A percentile compares a stretch with the other conserved stretches of the same genome.
Conservation (phyloP, 805 yeast genomes). For the Pichia exigua region DNA sequence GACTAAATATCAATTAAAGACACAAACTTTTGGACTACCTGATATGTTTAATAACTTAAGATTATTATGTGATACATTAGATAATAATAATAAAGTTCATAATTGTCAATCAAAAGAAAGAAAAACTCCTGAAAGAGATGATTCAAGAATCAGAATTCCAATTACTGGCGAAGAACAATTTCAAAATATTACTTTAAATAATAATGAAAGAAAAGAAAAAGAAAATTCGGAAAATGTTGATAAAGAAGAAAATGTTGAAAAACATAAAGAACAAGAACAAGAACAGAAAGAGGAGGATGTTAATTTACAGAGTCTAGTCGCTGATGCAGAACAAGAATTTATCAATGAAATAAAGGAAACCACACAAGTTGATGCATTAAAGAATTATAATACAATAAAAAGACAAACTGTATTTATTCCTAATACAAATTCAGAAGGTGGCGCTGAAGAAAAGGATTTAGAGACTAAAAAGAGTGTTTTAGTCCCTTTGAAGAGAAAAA, state of each 20-base stretch:
- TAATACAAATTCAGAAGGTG: conserved; percentile 5
- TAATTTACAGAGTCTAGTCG: background rate
- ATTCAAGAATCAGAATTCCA: background rate
- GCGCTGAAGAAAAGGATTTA: background rate
- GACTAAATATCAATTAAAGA: background rate
- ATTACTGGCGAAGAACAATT: background rate
- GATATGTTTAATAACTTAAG: background rate
- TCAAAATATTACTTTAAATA: background rate
- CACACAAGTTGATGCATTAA: conserved; percentile 8
- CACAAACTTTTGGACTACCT: background rate
- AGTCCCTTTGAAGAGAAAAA: conserved; percentile 3
- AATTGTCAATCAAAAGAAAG: background rate
- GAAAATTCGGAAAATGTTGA: background rate
- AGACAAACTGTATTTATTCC: conserved; percentile 23
- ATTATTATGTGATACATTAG: background rate
- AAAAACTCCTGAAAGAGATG: background rate
- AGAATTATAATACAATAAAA: conserved; percentile 21
- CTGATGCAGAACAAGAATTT: background rate
- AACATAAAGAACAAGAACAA: background rate
- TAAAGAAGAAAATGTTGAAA: background rate
- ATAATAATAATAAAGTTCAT: background rate
- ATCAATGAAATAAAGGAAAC: background rate
- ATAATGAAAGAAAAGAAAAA: background rate
- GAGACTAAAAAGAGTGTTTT: background rate
- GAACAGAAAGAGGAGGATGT: conserved; percentile 1